These are phyloP conservation scores for Beauveria sp. DNA, from an alignment of 2,329 filamentous ascomycete genomes.

Conservation along the genomic window DNA sequence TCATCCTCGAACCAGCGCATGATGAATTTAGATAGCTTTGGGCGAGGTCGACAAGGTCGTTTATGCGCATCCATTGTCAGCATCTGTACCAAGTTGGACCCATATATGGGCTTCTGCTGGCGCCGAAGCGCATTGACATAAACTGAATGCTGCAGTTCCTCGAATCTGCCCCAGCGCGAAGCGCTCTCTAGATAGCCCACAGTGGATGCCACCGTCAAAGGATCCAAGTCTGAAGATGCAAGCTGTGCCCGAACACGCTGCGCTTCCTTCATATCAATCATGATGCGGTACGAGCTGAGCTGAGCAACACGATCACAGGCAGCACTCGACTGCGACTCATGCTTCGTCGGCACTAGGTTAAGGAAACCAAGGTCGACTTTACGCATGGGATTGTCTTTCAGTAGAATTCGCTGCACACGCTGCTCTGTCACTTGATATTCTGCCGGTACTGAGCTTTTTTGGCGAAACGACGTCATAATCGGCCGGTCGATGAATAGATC, in stretches of 20 bases:
- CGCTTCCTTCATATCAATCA: constrained; percentile 64
- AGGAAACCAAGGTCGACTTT: constrained; percentile 67
- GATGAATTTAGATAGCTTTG: constrained; percentile 52
- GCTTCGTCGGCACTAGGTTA: constrained; percentile 65
- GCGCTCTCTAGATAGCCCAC: constrained; percentile 66
- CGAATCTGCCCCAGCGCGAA: constrained; percentile 60
- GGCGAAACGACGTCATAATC: constrained; percentile 94
- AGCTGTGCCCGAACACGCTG: constrained; percentile 57
- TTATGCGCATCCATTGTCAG: constrained; percentile 57
- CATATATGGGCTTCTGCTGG: constrained; percentile 74
- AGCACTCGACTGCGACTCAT: constrained; percentile 55
- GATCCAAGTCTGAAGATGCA: constrained; percentile 48
- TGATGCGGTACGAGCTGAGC: constrained; percentile 60
- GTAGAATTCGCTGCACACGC: constrained; percentile 57
- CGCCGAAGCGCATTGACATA: constrained; percentile 76
- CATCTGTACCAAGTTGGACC: constrained; percentile 67
- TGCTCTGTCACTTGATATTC: constrained; percentile 68
- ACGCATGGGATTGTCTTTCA: constrained; percentile 54
- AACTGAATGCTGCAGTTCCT: constrained; percentile 72
- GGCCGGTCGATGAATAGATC: constrained; percentile 93
- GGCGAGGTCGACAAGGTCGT: constrained; percentile 51
- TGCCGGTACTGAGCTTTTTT: constrained; percentile 69
- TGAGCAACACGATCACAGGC: constrained; percentile 50
- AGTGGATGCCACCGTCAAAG: constrained; percentile 60
- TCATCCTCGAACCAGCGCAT: constrained; percentile 70